Evolutionary conservation across 768 basidiomycete genomes (phyloP), one percentile per base, ranked within the genome.

Genomic region (Xerocomellus chrysenteron): DNA sequence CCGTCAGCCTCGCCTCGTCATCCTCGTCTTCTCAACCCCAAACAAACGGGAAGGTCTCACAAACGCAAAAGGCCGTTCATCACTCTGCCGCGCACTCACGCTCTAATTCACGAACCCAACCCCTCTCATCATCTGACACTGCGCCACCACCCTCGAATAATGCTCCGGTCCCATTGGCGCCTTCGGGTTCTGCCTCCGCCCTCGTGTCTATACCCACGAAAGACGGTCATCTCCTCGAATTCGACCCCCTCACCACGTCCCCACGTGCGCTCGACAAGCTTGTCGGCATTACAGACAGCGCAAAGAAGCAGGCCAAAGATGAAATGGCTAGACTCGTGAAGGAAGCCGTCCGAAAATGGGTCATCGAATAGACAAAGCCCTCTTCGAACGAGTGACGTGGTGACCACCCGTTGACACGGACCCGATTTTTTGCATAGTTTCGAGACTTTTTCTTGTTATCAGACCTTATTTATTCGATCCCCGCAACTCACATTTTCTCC

Each of bases 141-240:
- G 26, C 33, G 9, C 47, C 35, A 0, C 53, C 37, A 46, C 33
- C 37, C 26, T n/a, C 44, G 32, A 46, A 49, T 33, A 5, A 36
- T 28, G 21, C 30, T 0, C 19, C 19, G 6, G 46, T 42, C 2
- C 40, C 45, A n/a, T 24, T 36, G 55, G 11, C 45, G 11, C 42
- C 61, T 30, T 60, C 60, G 13, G 28, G 64, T 43, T 59, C 60
- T n/a, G 72, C 80, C 56, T 80, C 82, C 5, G 87, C 86, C 3
- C 73, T 89, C 33, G 84, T 92, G 13, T 83, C 87, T 1, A 86
- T 94, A n/a, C 85, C 89, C 5, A 92, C 86, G 0, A 83, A 80
- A 40, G 90, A 93, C 61, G 93, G 93, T 0, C 84, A 88, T 62
- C 70, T 88, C n/a, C 78, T 96, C 26, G 86, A 87, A 68, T 94